Evolutionary conservation across 2,329 filamentous ascomycete genomes (phyloP).

Genomic region (Fusarium beomiforme): DNA sequence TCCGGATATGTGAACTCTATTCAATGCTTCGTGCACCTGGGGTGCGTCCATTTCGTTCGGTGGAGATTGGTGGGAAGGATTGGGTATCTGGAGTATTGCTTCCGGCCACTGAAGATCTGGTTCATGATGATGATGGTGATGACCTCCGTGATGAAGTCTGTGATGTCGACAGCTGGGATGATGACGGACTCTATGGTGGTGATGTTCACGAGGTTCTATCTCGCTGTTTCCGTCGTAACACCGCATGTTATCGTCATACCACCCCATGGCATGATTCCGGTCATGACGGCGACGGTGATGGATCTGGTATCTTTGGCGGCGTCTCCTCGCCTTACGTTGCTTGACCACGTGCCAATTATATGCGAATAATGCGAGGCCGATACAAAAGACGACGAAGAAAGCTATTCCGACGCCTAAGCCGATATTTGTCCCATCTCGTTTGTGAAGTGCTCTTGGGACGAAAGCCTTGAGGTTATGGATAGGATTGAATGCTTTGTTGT

Average conservation of each 20-base stretch:
- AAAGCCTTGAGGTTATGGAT: neutral
- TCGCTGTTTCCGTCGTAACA: neutral
- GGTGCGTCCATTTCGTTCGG: constrained; percentile 41
- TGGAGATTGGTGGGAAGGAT: neutral
- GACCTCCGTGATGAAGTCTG: constrained; percentile 1
- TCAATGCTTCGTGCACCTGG: constrained; percentile 20
- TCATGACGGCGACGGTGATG: neutral
- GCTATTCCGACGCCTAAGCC: constrained; percentile 22
- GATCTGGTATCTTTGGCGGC: neutral
- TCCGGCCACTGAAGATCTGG: constrained; percentile 8
- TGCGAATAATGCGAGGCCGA: constrained; percentile 10
- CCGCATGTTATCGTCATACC: too few species aligned
- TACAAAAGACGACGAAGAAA: constrained; percentile 5
- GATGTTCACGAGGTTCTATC: neutral
- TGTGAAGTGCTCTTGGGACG: neutral
- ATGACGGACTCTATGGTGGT: neutral
- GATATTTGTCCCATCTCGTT: constrained; percentile 3
- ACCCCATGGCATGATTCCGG: too few species aligned
- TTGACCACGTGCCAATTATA: constrained; percentile 19
- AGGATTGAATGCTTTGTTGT: neutral
- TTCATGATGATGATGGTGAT: neutral
- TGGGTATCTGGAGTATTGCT: neutral
- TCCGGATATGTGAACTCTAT: neutral
- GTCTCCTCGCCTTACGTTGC: neutral
- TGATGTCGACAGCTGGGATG: constrained; percentile 5